phyloP scores from a whole-genome alignment of 1,284 basidiomycete genomes.

The Apiotrichum porosum region DNA sequence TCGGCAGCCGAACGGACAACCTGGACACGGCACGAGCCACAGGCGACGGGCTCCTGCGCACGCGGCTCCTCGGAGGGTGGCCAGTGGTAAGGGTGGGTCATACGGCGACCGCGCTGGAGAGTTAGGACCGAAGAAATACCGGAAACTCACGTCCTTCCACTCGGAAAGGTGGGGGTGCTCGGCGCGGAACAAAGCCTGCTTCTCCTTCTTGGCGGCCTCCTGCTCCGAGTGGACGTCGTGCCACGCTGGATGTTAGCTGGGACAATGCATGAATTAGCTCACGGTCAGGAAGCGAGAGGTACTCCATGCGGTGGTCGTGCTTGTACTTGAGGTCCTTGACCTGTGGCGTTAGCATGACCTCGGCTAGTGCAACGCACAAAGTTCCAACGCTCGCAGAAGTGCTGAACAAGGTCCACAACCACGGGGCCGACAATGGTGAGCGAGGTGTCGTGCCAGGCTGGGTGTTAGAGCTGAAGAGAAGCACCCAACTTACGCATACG shows the following conservation, averaged over 20 bases:
- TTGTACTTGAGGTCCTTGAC: constrained; percentile 52
- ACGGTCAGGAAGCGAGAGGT: constrained; percentile 76
- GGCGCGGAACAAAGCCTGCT: constrained; percentile 31
- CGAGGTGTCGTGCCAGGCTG: constrained; percentile 51
- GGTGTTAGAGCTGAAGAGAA: neutral
- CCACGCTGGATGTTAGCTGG: constrained; percentile 27
- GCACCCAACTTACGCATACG: constrained; percentile 51
- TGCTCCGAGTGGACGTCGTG: constrained; percentile 30
- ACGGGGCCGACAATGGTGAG: constrained; percentile 77
- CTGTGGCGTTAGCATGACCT: neutral
- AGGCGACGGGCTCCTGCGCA: constrained; percentile 38
- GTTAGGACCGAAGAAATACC: neutral
- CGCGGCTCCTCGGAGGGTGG: constrained; percentile 37
- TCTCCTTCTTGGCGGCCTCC: constrained; percentile 27
- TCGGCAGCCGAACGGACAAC: constrained; percentile 72
- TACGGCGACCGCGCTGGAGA: constrained; percentile 31
- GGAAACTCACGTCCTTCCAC: constrained; percentile 36
- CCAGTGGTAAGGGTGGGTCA: constrained; percentile 48
- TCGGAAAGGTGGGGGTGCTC: constrained; percentile 47
- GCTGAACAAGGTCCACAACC: constrained; percentile 83
- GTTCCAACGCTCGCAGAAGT: constrained; percentile 69
- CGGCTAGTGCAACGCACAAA: constrained; percentile 28
- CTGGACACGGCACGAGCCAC: constrained; percentile 40
- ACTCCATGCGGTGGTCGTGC: constrained; percentile 56
- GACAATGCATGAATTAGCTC: neutral